Evolutionary conservation across 257 asterid genomes (phyloP).

Genomic region (Plantago ovata): DNA sequence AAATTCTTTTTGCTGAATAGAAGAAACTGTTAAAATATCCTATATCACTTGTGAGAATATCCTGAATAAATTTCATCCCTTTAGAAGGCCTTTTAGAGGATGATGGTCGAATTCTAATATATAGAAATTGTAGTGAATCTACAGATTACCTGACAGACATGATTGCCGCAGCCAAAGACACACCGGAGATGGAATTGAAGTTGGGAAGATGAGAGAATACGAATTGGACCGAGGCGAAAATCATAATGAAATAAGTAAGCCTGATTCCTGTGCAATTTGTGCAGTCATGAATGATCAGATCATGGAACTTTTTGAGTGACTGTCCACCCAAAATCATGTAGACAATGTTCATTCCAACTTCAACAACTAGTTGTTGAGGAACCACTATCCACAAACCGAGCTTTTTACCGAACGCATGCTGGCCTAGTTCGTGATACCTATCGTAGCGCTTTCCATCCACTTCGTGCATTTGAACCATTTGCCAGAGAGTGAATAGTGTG

Average conservation of each 20-base stretch:
- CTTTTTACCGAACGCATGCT: slow-evolving; percentile 47
- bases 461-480: slow-evolving; percentile 69
- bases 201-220: slow-evolving; percentile 4
- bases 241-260: slow-evolving; percentile 11
- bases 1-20: too few species aligned
- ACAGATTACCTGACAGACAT: slow-evolving; percentile 7
- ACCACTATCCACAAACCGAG: slow-evolving; percentile 52
- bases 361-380: slow-evolving; percentile 49
- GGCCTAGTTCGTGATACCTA: slow-evolving; percentile 57
- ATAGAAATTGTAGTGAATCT: background rate
- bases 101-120: too few species aligned
- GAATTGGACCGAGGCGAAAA: slow-evolving; percentile 8
- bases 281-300: slow-evolving; percentile 15
- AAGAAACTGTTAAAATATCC: too few species aligned
- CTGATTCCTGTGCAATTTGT: background rate
- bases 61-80: too few species aligned
- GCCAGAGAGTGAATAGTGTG: slow-evolving; percentile 57
- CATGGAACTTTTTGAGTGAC: slow-evolving; percentile 39
- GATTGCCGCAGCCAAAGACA: slow-evolving; percentile 6
- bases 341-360: slow-evolving; percentile 47
- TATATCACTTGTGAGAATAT: too few species aligned
- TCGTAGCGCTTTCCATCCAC: slow-evolving; percentile 49
- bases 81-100: too few species aligned
- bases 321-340: slow-evolving; percentile 61
- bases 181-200: slow-evolving; percentile 4